A percentile compares a stretch with the other conserved stretches of the same genome.
Evolutionary conservation across 2,329 filamentous ascomycete genomes (phyloP).

Genomic region (Cryphonectria carpinicola): DNA sequence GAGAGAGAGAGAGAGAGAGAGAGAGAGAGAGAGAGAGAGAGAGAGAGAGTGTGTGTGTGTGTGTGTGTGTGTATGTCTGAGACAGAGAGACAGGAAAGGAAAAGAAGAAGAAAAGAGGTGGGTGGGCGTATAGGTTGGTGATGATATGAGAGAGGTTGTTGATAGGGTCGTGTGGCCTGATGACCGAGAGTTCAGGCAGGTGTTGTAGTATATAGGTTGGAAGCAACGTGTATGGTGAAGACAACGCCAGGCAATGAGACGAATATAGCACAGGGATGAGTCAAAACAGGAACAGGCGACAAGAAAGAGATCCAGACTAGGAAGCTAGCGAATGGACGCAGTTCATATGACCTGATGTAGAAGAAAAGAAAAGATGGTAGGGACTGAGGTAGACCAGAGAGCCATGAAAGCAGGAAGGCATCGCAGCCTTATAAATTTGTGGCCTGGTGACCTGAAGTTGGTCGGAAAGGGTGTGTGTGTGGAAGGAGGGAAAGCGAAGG

Average conservation of each 20-base stretch:
- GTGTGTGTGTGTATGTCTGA: too few relatives aligned
- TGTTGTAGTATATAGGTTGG: constrained; percentile 6
- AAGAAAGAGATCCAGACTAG: constrained; percentile 32
- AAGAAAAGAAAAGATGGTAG: constrained; percentile 34
- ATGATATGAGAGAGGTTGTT: constrained; percentile 15
- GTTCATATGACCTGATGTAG: constrained; percentile 27
- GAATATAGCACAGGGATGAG: constrained; percentile 25
- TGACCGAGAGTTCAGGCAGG: constrained; percentile 21
- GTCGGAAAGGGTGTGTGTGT: constrained; percentile 30
- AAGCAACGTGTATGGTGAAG: constrained; percentile 19
- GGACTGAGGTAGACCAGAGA: constrained; percentile 30
- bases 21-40: neutral
- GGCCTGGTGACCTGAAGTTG: constrained; percentile 40
- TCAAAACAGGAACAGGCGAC: constrained; percentile 26
- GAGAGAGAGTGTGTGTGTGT: too few relatives aligned
- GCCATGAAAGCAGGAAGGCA: constrained; percentile 44
- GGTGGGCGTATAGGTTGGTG: neutral
- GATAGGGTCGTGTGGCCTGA: constrained; percentile 15
- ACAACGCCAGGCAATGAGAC: constrained; percentile 21
- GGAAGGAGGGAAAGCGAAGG: constrained; percentile 24
- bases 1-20: neutral
- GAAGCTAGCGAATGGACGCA: constrained; percentile 28
- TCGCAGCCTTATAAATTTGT: constrained; percentile 59
- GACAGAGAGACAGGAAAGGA: neutral
- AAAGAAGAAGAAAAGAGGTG: too few relatives aligned